Evolutionary conservation across 2,329 filamentous ascomycete genomes (phyloP).

Genomic region (Nectriaceae sp.): DNA sequence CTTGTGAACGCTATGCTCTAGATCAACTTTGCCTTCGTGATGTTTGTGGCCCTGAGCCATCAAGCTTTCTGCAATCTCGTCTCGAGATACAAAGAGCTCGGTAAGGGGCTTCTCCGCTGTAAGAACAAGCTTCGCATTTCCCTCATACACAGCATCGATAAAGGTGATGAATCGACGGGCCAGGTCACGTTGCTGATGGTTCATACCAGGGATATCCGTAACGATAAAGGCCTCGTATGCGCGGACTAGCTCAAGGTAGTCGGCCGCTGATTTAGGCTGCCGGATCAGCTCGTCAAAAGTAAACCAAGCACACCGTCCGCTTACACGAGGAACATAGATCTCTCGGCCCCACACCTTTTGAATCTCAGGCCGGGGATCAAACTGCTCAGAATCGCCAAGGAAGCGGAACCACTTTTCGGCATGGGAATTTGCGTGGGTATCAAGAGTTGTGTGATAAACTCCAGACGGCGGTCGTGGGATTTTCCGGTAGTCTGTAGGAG

Average conservation of each 20-base stretch:
- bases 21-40: constrained; percentile 53
- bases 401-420: constrained; percentile 96
- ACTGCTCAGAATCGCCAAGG: constrained; percentile 80
- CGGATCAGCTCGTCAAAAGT: constrained; percentile 92
- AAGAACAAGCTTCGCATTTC: constrained; percentile 89
- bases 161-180: constrained; percentile 96
- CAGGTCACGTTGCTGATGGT: constrained; percentile 78
- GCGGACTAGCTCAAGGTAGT: constrained; percentile 89
- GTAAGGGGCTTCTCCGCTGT: constrained; percentile 84
- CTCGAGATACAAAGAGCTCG: constrained; percentile 79
- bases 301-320: constrained; percentile 86
- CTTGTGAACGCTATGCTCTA: constrained; percentile 81
- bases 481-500: constrained; percentile 94
- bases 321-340: constrained; percentile 83
- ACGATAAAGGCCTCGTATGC: constrained; percentile 92
- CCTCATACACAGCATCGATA: constrained; percentile 93
- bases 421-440: constrained; percentile 74
- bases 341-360: constrained; percentile 93
- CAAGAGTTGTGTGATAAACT: constrained; percentile 90
- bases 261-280: constrained; percentile 84
- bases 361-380: constrained; percentile 71
- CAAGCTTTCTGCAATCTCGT: constrained; percentile 64
- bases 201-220: constrained; percentile 92
- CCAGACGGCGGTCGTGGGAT: constrained; percentile 90
- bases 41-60: constrained; percentile 49